Evolutionary conservation across 2,329 filamentous ascomycete genomes (phyloP).

Genomic region (Xylariaceae sp.): DNA sequence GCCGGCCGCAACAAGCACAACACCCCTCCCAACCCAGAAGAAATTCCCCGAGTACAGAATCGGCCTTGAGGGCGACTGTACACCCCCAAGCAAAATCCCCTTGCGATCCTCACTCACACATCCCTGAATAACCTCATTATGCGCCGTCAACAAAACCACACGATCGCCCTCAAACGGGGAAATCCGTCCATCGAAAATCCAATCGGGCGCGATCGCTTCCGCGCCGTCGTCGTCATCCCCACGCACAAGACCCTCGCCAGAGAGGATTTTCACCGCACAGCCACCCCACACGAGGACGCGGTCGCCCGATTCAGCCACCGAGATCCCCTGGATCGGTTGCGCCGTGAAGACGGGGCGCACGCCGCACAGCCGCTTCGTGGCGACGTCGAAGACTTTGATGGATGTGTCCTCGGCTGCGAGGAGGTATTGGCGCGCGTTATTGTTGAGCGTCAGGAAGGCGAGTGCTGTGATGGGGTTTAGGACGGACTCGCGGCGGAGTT

Average conservation of each 20-base stretch:
- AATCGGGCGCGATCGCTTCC: conserved; percentile 53
- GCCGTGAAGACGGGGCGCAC: conserved; percentile 53
- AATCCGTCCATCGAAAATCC: conserved; percentile 66
- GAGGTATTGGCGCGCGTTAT: conserved; percentile 35
- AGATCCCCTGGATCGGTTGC: conserved; percentile 72
- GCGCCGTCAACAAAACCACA: conserved; percentile 70
- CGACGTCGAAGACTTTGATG: conserved; percentile 48
- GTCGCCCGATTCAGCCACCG: conserved; percentile 31
- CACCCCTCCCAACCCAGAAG: conserved; percentile 51
- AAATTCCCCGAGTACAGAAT: conserved; percentile 84
- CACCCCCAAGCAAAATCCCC: conserved; percentile 40
- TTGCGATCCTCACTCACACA: conserved; percentile 20
- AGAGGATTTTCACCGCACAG: conserved; percentile 46
- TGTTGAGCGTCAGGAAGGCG: conserved; percentile 40
- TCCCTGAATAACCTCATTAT: conserved; percentile 70
- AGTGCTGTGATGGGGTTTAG: conserved; percentile 57
- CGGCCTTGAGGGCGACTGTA: conserved; percentile 65
- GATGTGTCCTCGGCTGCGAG: conserved; percentile 57
- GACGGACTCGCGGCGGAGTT: conserved; percentile 34
- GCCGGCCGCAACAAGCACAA: conserved; percentile 74
- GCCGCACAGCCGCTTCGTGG: conserved; percentile 34
- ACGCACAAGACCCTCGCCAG: conserved; percentile 22
- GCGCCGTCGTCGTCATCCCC: not conserved
- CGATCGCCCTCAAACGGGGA: conserved; percentile 39
- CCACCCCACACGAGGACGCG: conserved; percentile 66